These are phyloP conservation scores for Lodderomyces beijingensis DNA, from an alignment of 1,139 yeast genomes.

Conservation along the genomic window DNA sequence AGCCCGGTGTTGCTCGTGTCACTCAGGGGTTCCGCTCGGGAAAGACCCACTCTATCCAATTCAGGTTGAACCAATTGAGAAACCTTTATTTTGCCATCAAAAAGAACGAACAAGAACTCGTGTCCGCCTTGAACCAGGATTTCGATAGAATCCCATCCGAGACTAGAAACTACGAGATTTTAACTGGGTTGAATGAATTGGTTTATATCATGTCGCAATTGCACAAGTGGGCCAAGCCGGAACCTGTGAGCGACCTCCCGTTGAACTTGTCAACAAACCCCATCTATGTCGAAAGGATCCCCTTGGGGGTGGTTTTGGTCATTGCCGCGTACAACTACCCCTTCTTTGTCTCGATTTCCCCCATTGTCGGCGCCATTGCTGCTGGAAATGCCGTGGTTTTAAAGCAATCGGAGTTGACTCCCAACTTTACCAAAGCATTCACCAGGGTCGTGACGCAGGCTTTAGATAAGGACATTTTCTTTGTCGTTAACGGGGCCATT, in stretches of 20 bases:
- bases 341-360: constrained; percentile 54
- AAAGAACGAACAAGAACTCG: constrained; percentile 55
- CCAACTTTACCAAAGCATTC: constrained; percentile 53
- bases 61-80: constrained; percentile 59
- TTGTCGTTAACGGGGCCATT: constrained; percentile 68
- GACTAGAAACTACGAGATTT: constrained; percentile 54
- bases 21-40: constrained; percentile 42
- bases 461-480: constrained; percentile 52
- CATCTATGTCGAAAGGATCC: constrained; percentile 56
- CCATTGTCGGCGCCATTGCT: constrained; percentile 77
- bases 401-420: constrained; percentile 76
- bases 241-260: constrained; percentile 41
- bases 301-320: constrained; percentile 72
- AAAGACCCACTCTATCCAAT: constrained; percentile 52
- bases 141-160: constrained; percentile 63
- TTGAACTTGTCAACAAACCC: constrained; percentile 41
- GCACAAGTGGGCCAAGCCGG: constrained; percentile 58
- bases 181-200: constrained; percentile 48
- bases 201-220: constrained; percentile 55
- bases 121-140: constrained; percentile 60
- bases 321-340: constrained; percentile 91
- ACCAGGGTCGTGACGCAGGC: constrained; percentile 50
- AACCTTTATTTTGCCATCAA: constrained; percentile 61
- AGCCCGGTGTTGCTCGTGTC: constrained; percentile 40
- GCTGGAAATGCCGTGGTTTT: constrained; percentile 83